Evolutionary conservation across 768 basidiomycete genomes (phyloP), one percentile per base, ranked within the genome.

Genomic region (Lactarius akahatsu): DNA sequence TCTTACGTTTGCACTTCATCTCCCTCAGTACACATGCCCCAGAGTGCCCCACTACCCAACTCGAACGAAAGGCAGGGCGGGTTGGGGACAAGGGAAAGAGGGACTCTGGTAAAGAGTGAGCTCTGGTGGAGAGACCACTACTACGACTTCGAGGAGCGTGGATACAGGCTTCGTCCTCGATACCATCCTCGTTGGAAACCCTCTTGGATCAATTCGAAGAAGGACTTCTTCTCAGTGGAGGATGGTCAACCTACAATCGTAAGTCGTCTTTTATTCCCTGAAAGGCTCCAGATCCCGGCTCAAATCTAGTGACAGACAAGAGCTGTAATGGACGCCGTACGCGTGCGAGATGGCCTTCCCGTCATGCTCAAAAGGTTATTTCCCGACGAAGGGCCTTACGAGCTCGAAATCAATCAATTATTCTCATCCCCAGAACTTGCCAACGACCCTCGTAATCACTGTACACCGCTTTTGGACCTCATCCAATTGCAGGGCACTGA

Each of bases 391-490:
- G 60, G 57, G 1, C 64, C 64, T n/a, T 16, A 66, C 32, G 68
- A 69, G 32, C 64, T 69, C 32, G 23, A 30, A 2, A 62, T 69
- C 16, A 57, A 59, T 23, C 26, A 23, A 6, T 5, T 32, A 18
- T 66, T 69, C 41, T 67, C 68, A 1, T 66, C 72, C 0, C 65
- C 69, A 34, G 58, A 67, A 1, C 59, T 75, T 5, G 40, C 64
- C 1, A 41, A 66, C 3, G 73, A 78, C 58, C 71, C 74, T 3
- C 60, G 67, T 9, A 77, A 76, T 58, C 75, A 76, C 57, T 72
- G 72, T 56, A 68, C 71, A 20, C 71, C 72, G 2, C 54, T 75
- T 13, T 47, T 65, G 58, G 76, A 76, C 3, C 65, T 72, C 6
- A 54, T 76, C 2, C 38, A 66, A 26, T 58, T 69, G 23, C 72